A percentile compares a stretch with the other conserved stretches of the same genome.
These are phyloP conservation scores for Pezicula neosporulosa DNA, from an alignment of 2,329 filamentous ascomycete genomes.

Conservation along the genomic window DNA sequence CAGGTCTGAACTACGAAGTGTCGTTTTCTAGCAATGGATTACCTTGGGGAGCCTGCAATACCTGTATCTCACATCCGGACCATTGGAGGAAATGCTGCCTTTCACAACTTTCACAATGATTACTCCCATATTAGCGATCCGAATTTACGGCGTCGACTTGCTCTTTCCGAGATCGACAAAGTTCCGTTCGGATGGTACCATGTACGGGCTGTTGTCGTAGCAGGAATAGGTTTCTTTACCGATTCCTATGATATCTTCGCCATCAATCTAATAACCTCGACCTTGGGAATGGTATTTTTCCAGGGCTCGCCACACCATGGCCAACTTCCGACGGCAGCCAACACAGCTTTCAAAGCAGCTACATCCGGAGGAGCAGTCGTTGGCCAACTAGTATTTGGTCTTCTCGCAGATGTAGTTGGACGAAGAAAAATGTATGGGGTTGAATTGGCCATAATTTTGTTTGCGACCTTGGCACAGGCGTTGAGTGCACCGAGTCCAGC, in stretches of 20 bases:
- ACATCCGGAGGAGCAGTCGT: slow-evolving; percentile 77
- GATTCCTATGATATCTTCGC: slow-evolving; percentile 82
- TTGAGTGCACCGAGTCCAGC: slow-evolving; percentile 58
- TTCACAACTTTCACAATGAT: slow-evolving; percentile 61
- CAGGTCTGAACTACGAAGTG: no score
- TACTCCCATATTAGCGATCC: slow-evolving; percentile 63
- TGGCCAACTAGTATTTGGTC: slow-evolving; percentile 75
- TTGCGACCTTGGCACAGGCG: slow-evolving; percentile 65
- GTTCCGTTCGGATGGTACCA: slow-evolving; percentile 75
- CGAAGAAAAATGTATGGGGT: slow-evolving; percentile 81
- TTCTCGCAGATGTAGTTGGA: slow-evolving; percentile 71
- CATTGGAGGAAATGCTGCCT: slow-evolving; percentile 63
- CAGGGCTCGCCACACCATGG: slow-evolving; percentile 44
- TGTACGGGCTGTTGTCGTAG: slow-evolving; percentile 69
- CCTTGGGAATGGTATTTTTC: slow-evolving; percentile 78
- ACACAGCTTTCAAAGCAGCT: slow-evolving; percentile 76
- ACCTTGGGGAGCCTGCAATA: slow-evolving; percentile 19
- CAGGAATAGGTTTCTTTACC: slow-evolving; percentile 80
- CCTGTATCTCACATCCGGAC: slow-evolving; percentile 33
- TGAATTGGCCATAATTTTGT: slow-evolving; percentile 69
- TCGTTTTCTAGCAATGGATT: slow-evolving; percentile 12
- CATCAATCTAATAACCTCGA: slow-evolving; percentile 68
- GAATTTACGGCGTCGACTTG: slow-evolving; percentile 71
- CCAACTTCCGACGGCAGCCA: slow-evolving; percentile 58
- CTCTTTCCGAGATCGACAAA: slow-evolving; percentile 77